Evolutionary conservation across 306 rosid species (phyloP).

Genomic region (Morella rubra): DNA sequence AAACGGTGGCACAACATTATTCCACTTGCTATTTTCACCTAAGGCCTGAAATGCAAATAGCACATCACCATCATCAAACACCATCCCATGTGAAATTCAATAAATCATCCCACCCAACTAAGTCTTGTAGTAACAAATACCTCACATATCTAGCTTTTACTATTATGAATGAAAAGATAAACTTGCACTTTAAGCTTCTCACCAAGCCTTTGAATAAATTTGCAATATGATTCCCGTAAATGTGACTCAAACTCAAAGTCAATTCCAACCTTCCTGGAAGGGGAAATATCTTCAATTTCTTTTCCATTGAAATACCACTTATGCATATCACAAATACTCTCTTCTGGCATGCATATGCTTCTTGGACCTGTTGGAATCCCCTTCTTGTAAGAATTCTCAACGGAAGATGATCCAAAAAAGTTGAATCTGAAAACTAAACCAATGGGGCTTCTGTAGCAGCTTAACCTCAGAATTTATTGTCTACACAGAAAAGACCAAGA

Average conservation of each 20-base stretch:
- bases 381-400: constrained; percentile 16
- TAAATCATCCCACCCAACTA: not conserved
- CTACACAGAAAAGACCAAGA: no score
- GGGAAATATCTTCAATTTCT: constrained; percentile 45
- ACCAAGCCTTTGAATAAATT: constrained; percentile 48
- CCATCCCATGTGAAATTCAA: not conserved
- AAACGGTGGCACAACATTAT: no score
- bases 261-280: constrained; percentile 51
- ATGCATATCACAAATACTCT: constrained; percentile 20
- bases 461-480: not conserved
- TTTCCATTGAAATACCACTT: constrained; percentile 41
- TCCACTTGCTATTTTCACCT: no score
- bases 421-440: not conserved
- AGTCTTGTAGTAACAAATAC: not conserved
- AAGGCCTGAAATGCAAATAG: no score
- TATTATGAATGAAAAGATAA: not conserved
- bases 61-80: no score
- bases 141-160: not conserved
- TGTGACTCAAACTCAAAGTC: constrained; percentile 38
- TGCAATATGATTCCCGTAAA: constrained; percentile 44
- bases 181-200: constrained; percentile 52
- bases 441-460: not conserved
- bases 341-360: constrained; percentile 23
- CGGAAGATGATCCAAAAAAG: not conserved
- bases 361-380: constrained; percentile 26